Evolutionary conservation across 2,329 filamentous ascomycete genomes (phyloP).

Genomic region (Cadophora luteo-olivacea): DNA sequence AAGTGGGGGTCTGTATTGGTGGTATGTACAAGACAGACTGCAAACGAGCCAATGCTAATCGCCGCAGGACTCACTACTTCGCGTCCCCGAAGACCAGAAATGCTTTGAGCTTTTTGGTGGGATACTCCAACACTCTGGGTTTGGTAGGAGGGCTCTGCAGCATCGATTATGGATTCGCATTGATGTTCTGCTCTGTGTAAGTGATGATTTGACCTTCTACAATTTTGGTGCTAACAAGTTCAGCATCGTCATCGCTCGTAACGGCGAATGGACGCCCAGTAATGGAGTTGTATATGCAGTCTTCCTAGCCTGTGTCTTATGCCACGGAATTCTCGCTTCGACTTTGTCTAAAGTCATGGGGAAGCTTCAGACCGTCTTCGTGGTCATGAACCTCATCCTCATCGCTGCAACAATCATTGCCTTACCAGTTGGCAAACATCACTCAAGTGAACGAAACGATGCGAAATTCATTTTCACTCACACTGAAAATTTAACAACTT

Average conservation of each 20-base stretch:
- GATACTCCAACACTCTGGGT: conserved; percentile 66
- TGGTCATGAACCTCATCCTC: conserved; percentile 61
- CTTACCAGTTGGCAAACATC: conserved; percentile 56
- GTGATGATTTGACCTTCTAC: conserved; percentile 19
- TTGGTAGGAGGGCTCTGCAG: conserved; percentile 67
- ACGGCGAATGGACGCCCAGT: conserved; percentile 61
- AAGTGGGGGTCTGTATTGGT: conserved; percentile 61
- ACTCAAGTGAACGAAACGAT: conserved; percentile 47
- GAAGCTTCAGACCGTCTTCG: conserved; percentile 62
- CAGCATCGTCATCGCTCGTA: conserved; percentile 59
- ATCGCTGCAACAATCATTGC: conserved; percentile 62
- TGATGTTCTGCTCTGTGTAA: conserved; percentile 63
- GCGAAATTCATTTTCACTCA: conserved; percentile 60
- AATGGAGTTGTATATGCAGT: conserved; percentile 63
- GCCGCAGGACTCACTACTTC: conserved; percentile 63
- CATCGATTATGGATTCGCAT: conserved; percentile 62
- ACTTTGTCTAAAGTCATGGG: conserved; percentile 62
- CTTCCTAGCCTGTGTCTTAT: conserved; percentile 59
- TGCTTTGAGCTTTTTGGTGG: conserved; percentile 64
- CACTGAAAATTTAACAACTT: conserved; percentile 63
- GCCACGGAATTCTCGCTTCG: conserved; percentile 61
- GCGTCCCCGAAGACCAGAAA: conserved; percentile 60
- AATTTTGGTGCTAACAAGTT: conserved; percentile 15
- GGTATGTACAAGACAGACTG: conserved; percentile 30
- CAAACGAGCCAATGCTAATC: conserved; percentile 8